Evolutionary conservation across 257 asterid species (phyloP).

Genomic region (Nicotiana paniculata): DNA sequence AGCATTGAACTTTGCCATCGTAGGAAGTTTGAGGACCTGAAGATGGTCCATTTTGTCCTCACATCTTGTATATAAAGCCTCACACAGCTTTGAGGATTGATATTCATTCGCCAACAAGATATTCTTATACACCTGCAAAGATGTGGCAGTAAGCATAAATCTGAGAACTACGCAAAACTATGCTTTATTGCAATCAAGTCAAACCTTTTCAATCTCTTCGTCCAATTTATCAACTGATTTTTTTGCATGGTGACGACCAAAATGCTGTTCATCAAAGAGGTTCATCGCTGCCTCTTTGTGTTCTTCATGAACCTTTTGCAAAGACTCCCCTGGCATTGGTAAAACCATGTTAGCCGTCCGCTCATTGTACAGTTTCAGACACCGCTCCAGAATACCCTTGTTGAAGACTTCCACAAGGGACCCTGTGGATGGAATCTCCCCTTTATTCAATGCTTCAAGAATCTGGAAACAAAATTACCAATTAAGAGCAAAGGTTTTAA

Average conservation of each 20-base stretch:
- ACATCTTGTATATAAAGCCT: constrained; percentile 63
- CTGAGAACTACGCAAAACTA: not conserved
- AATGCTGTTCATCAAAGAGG: constrained; percentile 88
- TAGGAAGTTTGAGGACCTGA: constrained; percentile 92
- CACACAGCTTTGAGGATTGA: constrained; percentile 88
- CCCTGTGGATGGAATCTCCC: constrained; percentile 99
- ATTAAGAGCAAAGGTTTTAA: not conserved
- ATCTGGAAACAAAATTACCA: constrained; percentile 43
- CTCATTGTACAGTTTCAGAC: constrained; percentile 57
- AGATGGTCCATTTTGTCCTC: constrained; percentile 99
- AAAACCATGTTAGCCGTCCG: constrained; percentile 47
- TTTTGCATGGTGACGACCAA: constrained; percentile 93
- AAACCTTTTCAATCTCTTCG: constrained; percentile 82
- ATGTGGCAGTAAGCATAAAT: constrained; percentile 24
- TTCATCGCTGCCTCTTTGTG: constrained; percentile 57
- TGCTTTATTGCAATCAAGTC: constrained; percentile 4
- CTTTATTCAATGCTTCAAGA: constrained; percentile 96
- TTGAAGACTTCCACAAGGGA: constrained; percentile 96
- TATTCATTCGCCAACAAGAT: constrained; percentile 63
- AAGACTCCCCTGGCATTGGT: constrained; percentile 61
- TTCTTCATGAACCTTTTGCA: constrained; percentile 56
- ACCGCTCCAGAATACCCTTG: constrained; percentile 79
- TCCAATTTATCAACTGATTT: constrained; percentile 71
- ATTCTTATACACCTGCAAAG: constrained; percentile 59
- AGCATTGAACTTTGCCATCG: constrained; percentile 98